phyloP scores from a whole-genome alignment of 371 early-diverging fungal species.

The Rhizopus delemar region DNA sequence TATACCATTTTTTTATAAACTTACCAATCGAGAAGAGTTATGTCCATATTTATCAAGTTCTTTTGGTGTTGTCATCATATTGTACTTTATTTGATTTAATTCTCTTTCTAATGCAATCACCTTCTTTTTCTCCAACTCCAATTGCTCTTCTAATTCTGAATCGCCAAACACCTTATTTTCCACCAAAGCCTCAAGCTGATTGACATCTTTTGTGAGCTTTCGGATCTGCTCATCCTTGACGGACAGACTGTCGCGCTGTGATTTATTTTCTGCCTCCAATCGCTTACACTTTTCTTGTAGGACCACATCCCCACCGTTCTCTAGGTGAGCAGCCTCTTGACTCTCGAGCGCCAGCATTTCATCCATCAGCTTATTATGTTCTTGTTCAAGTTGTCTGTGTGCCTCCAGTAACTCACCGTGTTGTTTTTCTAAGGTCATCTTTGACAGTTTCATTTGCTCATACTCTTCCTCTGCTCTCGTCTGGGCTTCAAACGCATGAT shows the following conservation, averaged over 20 bases:
- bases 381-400: conserved; percentile 68
- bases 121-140: conserved; percentile 47
- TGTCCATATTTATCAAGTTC: conserved; percentile 62
- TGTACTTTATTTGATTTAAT: conserved; percentile 34
- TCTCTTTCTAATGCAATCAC: conserved; percentile 49
- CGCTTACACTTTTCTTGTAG: conserved; percentile 45
- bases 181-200: conserved; percentile 67
- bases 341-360: conserved; percentile 55
- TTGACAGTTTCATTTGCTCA: conserved; percentile 37
- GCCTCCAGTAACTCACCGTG: conserved; percentile 55
- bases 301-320: conserved; percentile 19
- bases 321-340: conserved; percentile 8
- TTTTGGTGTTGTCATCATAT: conserved; percentile 13
- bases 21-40: conserved; percentile 23
- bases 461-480: conserved; percentile 41
- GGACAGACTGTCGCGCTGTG: conserved; percentile 47
- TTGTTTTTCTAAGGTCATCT: conserved; percentile 31
- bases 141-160: conserved; percentile 64
- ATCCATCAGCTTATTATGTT: conserved; percentile 72
- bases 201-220: conserved; percentile 65
- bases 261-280: conserved; percentile 48
- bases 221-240: conserved; percentile 58
- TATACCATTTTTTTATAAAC: background rate
- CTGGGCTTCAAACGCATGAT: conserved; percentile 45
- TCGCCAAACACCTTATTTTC: conserved; percentile 74